Conservation (phyloP, 2,329 filamentous ascomycete species). For the Calonectria fujianensis region DNA sequence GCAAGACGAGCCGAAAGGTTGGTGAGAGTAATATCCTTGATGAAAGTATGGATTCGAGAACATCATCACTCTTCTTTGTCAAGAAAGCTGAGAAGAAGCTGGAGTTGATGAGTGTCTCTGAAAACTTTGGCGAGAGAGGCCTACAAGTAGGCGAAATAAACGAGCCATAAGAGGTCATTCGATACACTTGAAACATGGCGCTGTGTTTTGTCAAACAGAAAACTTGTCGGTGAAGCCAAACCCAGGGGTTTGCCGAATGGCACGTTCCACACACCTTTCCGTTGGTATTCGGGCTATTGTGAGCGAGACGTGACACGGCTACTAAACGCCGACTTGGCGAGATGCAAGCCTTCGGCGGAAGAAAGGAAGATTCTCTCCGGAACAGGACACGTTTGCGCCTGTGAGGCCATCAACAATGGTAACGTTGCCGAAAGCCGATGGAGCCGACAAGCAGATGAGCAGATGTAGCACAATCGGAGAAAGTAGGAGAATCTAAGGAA, state of each 20-base stretch:
- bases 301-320: conserved; percentile 26
- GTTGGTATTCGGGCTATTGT: background rate
- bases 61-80: conserved; percentile 14
- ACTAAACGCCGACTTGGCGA: conserved; percentile 2
- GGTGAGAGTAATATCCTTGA: background rate
- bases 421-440: background rate
- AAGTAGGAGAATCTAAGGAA: background rate
- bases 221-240: conserved; percentile 1
- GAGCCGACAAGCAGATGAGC: background rate
- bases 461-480: background rate
- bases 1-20: conserved; percentile 37
- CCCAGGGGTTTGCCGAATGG: conserved; percentile 16
- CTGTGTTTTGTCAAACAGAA: background rate
- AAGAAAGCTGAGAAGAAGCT: background rate
- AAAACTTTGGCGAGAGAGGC: background rate
- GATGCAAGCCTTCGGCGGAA: conserved; percentile 2
- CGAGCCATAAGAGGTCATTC: background rate
- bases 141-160: conserved; percentile 1
- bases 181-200: background rate
- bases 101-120: too few species aligned
- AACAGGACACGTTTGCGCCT: background rate
- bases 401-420: background rate
- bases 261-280: conserved; percentile 25
- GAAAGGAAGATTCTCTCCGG: background rate
- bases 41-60: background rate